These are phyloP conservation scores for Leccinum barrowsii DNA, from an alignment of 768 basidiomycete genomes.

Conservation along the genomic window DNA sequence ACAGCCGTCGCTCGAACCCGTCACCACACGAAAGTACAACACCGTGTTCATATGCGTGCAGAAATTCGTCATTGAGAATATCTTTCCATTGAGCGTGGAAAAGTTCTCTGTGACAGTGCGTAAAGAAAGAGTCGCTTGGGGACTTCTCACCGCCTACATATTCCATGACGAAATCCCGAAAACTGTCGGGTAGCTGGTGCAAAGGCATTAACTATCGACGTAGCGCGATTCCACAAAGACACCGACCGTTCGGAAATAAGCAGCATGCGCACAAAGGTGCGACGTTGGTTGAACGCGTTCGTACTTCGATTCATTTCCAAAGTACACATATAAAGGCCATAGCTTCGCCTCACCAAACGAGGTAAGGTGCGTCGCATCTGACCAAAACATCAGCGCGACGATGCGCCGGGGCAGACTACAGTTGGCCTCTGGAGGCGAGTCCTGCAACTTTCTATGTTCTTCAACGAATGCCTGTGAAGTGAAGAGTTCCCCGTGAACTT, in stretches of 20 bases:
- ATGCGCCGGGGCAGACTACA: slow-evolving; percentile 5
- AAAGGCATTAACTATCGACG: too few species aligned
- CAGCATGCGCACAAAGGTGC: slow-evolving; percentile 7
- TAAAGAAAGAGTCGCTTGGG: not conserved
- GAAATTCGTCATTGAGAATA: not conserved
- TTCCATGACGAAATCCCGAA: not conserved
- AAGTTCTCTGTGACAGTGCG: not conserved
- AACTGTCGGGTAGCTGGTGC: not conserved
- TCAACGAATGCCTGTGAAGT: slow-evolving; percentile 10
- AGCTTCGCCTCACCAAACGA: not conserved
- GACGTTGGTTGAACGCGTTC: slow-evolving; percentile 9
- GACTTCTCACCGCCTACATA: not conserved
- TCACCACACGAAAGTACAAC: not conserved
- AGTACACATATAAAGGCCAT: slow-evolving; percentile 26
- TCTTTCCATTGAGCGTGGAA: not conserved
- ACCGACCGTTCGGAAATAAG: slow-evolving; percentile 11
- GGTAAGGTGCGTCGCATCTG: not conserved
- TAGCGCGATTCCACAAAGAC: not conserved
- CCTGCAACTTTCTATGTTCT: slow-evolving; percentile 12
- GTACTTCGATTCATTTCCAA: slow-evolving; percentile 28
- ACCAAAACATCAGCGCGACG: too few species aligned
- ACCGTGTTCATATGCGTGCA: not conserved
- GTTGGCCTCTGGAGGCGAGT: slow-evolving; percentile 15
- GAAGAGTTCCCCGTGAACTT: slow-evolving; percentile 15
- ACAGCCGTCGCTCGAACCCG: not conserved